Percentiles rank a stretch among this genome's conserved stretches.
Conservation (phyloP, 768 basidiomycete genomes). For the Suillus luteus region DNA sequence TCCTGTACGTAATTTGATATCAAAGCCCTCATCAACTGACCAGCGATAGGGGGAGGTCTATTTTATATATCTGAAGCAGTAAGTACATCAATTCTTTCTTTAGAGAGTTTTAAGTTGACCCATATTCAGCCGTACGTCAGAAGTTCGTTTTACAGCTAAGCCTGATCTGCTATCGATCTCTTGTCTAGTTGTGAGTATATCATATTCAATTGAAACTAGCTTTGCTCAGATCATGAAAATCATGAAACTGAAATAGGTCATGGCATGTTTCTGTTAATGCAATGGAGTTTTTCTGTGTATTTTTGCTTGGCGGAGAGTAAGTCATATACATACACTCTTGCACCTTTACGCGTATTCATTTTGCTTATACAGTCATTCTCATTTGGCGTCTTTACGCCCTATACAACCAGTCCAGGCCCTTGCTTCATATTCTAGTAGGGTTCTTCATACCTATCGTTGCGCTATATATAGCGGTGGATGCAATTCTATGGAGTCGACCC, state of each 20-base stretch:
- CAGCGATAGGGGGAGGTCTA: not conserved
- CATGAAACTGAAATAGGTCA: not conserved
- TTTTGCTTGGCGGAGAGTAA: not conserved
- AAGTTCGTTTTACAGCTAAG: not conserved
- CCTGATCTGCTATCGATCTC: not conserved
- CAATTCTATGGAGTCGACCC: not conserved
- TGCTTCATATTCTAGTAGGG: not conserved
- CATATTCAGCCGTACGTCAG: not conserved
- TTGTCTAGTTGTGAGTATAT: not conserved
- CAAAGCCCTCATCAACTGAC: not conserved
- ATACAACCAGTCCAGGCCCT: not conserved
- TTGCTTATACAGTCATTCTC: not conserved
- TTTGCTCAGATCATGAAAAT: no score
- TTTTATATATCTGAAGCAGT: not conserved
- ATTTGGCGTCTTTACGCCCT: not conserved
- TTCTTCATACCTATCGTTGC: not conserved
- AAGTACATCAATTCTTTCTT: not conserved
- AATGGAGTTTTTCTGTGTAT: not conserved
- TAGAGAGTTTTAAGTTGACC: not conserved
- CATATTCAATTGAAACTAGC: not conserved
- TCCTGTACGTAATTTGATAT: not conserved
- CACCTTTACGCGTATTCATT: not conserved
- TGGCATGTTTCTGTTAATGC: not conserved
- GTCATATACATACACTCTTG: not conserved
- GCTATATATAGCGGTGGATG: not conserved